Base-by-base conservation (phyloP, 805 yeast genomes). In the Yamadazyma nakazawae region DNA sequence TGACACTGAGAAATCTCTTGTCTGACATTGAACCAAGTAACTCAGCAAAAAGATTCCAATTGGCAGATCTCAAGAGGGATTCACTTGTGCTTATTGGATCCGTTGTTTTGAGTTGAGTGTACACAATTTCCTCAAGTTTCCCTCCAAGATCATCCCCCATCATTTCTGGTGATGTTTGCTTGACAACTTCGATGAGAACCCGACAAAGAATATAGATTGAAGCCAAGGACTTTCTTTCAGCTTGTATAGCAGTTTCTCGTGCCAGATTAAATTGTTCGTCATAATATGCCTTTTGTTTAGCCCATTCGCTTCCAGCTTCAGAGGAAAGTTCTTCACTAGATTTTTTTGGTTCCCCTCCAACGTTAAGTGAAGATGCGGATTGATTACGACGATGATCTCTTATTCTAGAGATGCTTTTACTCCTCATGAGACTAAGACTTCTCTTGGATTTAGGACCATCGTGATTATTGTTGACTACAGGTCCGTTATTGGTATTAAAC, bases 41-140 rank as follows among this genome's bases (percentile, higher is more conserved):
- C 51, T 86, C 87, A 0, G 98, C 96, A 63, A 94, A 84, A 31
- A 91, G 75, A 57, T 87, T 85, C 98, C 98, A 94, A 62, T 94
- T 94, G 0, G 97, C 89, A 7, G 94, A 83, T 47, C 96, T 78
- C 2, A 92, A 88, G 19, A 82, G 70, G 38, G 88, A 83, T 46
- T 70, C 75, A 42, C 72, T 63, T 1, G 75, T 68, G 2, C 84
- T 76, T 6, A 87, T 77, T 0, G 97, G 96, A 58, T 94, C 97
- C 1, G 96, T 88, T 2, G 91, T 82, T 54, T 87, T 81, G 46
- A 94, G 68, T 63, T 94, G 97, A 13, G 88, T 83, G 69, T 89
- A 94, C 25, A 92, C 95, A 43, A 91, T 91, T 55, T 94, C 98
- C 63, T 94, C 98, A 9, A 94, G 71, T 56, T 87, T 88, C 41